Base-by-base conservation (phyloP, 202 grass and related monocot genomes). In the Panicum hallii region DNA sequence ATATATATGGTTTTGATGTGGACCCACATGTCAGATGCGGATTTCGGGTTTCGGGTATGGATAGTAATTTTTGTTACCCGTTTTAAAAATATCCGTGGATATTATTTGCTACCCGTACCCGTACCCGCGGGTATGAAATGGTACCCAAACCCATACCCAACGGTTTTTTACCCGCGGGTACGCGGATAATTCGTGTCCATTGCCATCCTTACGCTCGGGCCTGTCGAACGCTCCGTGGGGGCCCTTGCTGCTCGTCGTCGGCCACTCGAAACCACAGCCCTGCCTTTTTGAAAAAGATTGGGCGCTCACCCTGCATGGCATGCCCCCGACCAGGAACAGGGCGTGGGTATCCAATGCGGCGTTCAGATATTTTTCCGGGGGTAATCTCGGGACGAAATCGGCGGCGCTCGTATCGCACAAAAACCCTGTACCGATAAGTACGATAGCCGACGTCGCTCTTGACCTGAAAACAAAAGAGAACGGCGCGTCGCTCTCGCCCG, bases 341-440 rank as follows among this genome's bases (percentile, higher is more conserved):
- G 46, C 2, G 5, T 28, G 32, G 62, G 83, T 43, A 85, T 81
- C 83, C 83, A 77, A 77, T 72, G 83, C 63, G 7, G 4, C 64
- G 11, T 11, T 22, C 3, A 13, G 15, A 45, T 47, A 6, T 49
- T 36, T 54, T 15, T 22, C 4, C 4, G 1, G 2, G 2, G 9
- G 10, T 1, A 3, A 1, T 0, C 1, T 6, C 1, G 1, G 7
- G 41, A 14, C 10, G 30, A 49, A 56, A 58, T 12, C 20, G 19
- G 19, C 15, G 26, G 13, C 67, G 57, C 58, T 7, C 49, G 2
- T 12, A 11, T 64, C 34, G 41, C 28, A 16, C 66, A 26, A 9
- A 44, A 28, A 28, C 15, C 9, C 1, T 73, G 76, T 47, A n/a
- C 67, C 64, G 76, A 45, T 16, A 53, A 20, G 74, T 13, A 48